Base-by-base conservation (phyloP, 257 asterid species). In the Galeopsis tetrahit region DNA sequence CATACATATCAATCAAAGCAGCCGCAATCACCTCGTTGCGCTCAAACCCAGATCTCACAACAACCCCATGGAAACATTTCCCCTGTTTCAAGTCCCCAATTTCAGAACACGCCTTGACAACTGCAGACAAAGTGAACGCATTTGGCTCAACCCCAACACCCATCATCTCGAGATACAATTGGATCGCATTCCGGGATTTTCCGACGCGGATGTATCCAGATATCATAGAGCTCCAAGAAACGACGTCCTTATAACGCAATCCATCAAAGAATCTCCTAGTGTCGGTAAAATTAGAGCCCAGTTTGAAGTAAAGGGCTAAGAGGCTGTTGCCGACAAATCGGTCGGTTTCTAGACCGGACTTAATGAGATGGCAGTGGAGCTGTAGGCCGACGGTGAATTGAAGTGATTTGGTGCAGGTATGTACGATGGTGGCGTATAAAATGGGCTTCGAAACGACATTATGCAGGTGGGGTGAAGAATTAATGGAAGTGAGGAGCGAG, bases 1-100 rank as follows among this genome's bases (percentile, higher is more conserved):
- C 99, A 40, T 94, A 91, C 97, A 94, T 89, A 76, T 88, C 95
- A 60, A 94, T 83, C 80, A 94, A 63, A 68, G 96, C 83, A 74
- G 97, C 90, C 56, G 6, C 31, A 10, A 63, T 72, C 17, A 72
- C 77, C 38, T 63, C 58, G 14, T 63, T 72, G 1, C 46, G 0
- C 65, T 51, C 77, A 39, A 72, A 63, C 6, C 77, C 77, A 61
- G 71, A 72, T 42, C 65, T 72, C 57, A 72, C 57, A 4, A 72
- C 71, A 53, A 39, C 21, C n/a, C 71, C 71, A 10, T 63, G 77
- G 7, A 72, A 39, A 58, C 71, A 28, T 72, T 64, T 72, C 58
- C 77, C 77, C 46, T 63, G 68, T 52, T 40, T 52, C 4, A 63
- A 63, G 2, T 35, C 65, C 4, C n/a, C n/a, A 31, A 13, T 40